Evolutionary conservation across 1,284 basidiomycete genomes (phyloP).

Genomic region (Ceratobasidium papillatum): DNA sequence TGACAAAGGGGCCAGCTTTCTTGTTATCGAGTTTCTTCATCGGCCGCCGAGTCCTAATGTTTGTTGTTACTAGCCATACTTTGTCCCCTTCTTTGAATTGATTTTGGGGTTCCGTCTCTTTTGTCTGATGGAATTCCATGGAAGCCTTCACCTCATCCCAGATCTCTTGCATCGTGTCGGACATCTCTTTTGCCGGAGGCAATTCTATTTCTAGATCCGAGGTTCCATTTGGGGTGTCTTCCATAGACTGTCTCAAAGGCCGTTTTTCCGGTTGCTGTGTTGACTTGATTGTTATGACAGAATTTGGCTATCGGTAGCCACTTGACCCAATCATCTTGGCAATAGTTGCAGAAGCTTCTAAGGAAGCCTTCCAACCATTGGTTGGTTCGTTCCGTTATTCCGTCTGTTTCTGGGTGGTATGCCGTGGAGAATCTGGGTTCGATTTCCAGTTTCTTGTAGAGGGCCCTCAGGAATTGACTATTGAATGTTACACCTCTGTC

Average conservation of each 20-base stretch:
- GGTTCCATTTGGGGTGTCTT: too few species aligned
- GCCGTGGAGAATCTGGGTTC: constrained; percentile 47
- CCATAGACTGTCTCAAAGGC: too few species aligned
- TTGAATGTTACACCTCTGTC: constrained; percentile 45
- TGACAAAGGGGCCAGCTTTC: constrained; percentile 46
- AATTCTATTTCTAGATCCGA: constrained; percentile 39
- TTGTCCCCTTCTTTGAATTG: too few species aligned
- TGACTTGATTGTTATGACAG: constrained; percentile 41
- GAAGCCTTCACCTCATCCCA: too few species aligned
- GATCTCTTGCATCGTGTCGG: constrained; percentile 36
- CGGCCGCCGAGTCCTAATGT: constrained; percentile 45
- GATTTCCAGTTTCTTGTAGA: too few species aligned
- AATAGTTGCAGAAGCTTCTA: constrained; percentile 42
- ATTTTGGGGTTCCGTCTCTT: too few species aligned
- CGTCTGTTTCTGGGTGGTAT: constrained; percentile 52
- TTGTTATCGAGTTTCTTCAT: constrained; percentile 46
- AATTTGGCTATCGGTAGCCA: constrained; percentile 46
- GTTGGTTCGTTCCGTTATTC: constrained; percentile 52
- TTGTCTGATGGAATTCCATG: too few species aligned
- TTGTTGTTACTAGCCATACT: constrained; percentile 41
- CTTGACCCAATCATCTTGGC: constrained; percentile 45
- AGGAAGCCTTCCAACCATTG: constrained; percentile 48
- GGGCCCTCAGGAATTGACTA: too few species aligned
- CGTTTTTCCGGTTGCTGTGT: constrained; percentile 40
- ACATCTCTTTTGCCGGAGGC: not conserved